Base-by-base conservation (phyloP, 495 filamentous ascomycete genomes). In the Pseudotulostoma volvatum region DNA sequence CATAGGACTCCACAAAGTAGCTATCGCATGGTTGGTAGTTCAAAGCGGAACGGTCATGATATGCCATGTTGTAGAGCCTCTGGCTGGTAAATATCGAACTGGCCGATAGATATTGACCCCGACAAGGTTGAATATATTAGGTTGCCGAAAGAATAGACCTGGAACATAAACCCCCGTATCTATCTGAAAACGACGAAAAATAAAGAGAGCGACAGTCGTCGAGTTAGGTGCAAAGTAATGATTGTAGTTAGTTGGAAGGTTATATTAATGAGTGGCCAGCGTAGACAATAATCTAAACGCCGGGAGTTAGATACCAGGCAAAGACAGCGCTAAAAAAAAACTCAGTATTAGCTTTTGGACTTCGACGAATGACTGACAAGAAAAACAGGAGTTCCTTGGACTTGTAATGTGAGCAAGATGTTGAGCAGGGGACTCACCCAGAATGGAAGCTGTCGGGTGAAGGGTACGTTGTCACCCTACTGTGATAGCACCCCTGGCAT, bases 1-100 rank as follows among this genome's bases (percentile, higher is more conserved):
- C 78, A 47, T 84, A 73, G 37, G 71, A 71, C 57, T 96, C 90
- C 44, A 93, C 79, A 56, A 97, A 95, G 63, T 79, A 95, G 49
- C 71, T 81, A 38, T 82, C 76, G 51, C 79, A 84, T 30, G 61
- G 67, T 52, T 70, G 70, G 52, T 56, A 67, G 56, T 55, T 60
- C 52, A 74, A 67, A 33, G 52, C 49, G 37, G 61, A 60, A 46
- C 58, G 60, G 33, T 55, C 56, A 40, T 73, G 62, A 63, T 73
- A 81, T 44, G 80, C 82, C 87, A 94, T 95, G 53, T 54, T 78
- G 71, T 60, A 35, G 42, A 43, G 40, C 30, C 28, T 46, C 46
- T 36, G 40, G 47, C 42, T 51, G 44, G 48, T 34, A 28, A 41
- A 44, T 44, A 37, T 43, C 43, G 43, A 39, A 40, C 37, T 41